phyloP scores from a whole-genome alignment of 352 stramenopile species.

The Globisporangium canariense region DNA sequence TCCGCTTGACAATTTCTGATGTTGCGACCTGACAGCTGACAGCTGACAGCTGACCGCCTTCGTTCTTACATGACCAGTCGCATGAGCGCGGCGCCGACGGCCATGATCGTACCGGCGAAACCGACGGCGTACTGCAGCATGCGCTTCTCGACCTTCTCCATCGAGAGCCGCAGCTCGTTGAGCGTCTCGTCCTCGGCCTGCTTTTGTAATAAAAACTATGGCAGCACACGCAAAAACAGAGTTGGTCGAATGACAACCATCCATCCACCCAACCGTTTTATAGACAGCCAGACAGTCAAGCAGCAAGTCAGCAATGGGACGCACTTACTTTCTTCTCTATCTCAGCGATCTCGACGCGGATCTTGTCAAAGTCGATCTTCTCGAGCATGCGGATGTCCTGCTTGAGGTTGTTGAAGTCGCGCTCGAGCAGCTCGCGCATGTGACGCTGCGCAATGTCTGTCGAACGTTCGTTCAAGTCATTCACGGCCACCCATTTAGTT shows the following conservation, averaged over 20 bases:
- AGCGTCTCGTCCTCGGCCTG: conserved; percentile 85
- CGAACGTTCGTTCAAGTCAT: neutral
- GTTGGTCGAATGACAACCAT: neutral
- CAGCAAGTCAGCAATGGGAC: neutral
- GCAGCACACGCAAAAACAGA: neutral
- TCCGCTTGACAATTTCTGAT: neutral
- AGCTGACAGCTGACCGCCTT: neutral
- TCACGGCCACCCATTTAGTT: neutral
- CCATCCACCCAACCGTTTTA: neutral
- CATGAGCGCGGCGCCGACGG: conserved; percentile 70
- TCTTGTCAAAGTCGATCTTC: conserved; percentile 89
- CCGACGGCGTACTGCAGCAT: conserved; percentile 87
- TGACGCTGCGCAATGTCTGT: conserved; percentile 87
- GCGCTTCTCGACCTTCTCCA: conserved; percentile 88
- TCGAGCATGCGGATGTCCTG: conserved; percentile 89
- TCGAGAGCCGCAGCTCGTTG: conserved; percentile 82
- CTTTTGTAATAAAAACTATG: conserved; percentile 81
- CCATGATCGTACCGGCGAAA: conserved; percentile 87
- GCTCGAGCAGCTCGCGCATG: conserved; percentile 83
- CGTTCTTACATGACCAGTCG: conserved; percentile 61
- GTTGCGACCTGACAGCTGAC: neutral
- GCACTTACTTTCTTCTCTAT: conserved; percentile 74
- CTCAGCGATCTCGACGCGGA: conserved; percentile 83
- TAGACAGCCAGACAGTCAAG: neutral
- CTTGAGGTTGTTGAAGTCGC: conserved; percentile 89